Evolutionary conservation across 352 stramenopile genomes (phyloP).

Genomic region (Globisporangium paddicum): DNA sequence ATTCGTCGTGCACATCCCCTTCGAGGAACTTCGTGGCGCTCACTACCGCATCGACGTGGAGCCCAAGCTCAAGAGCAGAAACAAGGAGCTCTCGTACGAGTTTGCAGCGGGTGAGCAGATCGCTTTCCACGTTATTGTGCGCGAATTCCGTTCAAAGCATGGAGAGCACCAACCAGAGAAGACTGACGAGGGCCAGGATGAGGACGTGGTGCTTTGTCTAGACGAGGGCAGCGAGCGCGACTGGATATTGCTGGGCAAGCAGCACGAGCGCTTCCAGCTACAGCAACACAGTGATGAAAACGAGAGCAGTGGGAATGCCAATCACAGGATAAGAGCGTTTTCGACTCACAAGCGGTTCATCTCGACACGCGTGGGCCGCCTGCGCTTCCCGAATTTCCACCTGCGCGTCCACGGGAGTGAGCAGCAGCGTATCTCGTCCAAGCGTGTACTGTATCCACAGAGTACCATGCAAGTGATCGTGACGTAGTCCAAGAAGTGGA

Average conservation of each 20-base stretch:
- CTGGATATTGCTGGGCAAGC: slow-evolving; percentile 67
- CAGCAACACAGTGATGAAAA: neutral
- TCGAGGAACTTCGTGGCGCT: slow-evolving; percentile 22
- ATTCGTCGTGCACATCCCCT: slow-evolving; percentile 22
- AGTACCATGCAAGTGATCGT: slow-evolving; percentile 31
- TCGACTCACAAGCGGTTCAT: slow-evolving; percentile 43
- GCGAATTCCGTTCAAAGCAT: slow-evolving; percentile 11
- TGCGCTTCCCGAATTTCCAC: slow-evolving; percentile 52
- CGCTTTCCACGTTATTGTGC: slow-evolving; percentile 40
- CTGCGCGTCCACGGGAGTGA: slow-evolving; percentile 22
- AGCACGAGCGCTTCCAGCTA: slow-evolving; percentile 42
- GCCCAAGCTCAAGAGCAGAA: slow-evolving; percentile 14
- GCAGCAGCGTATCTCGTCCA: slow-evolving; percentile 5
- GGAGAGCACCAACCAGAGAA: slow-evolving; percentile 2
- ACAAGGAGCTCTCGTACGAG: slow-evolving; percentile 5
- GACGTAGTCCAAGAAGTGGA: slow-evolving; percentile 3
- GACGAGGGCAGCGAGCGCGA: slow-evolving; percentile 44
- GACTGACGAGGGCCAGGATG: neutral
- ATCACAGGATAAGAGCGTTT: slow-evolving; percentile 14
- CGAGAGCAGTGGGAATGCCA: neutral
- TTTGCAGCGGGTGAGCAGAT: slow-evolving; percentile 34
- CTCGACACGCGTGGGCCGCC: slow-evolving; percentile 32
- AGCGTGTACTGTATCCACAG: slow-evolving; percentile 38
- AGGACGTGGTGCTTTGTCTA: slow-evolving; percentile 39
- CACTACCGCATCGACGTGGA: slow-evolving; percentile 41